These are phyloP conservation scores for Sesbania bispinosa DNA, from an alignment of 306 rosid species.

Conservation along the genomic window DNA sequence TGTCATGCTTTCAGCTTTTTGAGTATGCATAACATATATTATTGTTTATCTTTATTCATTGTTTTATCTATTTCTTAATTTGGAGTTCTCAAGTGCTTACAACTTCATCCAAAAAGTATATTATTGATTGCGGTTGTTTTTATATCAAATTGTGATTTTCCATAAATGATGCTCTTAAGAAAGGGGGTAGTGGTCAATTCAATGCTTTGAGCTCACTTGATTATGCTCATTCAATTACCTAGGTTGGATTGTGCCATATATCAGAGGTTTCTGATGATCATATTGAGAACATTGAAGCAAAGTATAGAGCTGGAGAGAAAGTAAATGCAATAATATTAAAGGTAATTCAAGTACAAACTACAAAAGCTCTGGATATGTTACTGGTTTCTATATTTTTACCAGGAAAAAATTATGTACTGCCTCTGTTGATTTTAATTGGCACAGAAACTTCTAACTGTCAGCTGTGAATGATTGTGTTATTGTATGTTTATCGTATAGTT, in stretches of 20 bases:
- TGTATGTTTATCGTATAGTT: not conserved
- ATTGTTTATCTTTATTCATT: not conserved
- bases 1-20: not conserved
- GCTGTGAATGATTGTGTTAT: not conserved
- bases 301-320: conserved; percentile 66
- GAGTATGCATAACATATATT: not conserved
- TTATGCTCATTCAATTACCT: conserved; percentile 19
- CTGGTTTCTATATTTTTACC: not conserved
- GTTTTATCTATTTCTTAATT: not conserved
- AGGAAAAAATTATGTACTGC: not conserved
- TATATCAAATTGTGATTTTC: conserved; percentile 6
- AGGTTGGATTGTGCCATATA: conserved; percentile 92
- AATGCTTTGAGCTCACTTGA: conserved; percentile 15
- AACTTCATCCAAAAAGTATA: not conserved
- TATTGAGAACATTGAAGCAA: conserved; percentile 52
- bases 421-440: not conserved
- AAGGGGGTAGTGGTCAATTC: not conserved
- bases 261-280: conserved; percentile 78
- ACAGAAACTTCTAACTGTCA: not conserved
- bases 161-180: not conserved
- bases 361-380: conserved; percentile 9
- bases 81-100: not conserved
- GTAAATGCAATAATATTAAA: conserved; percentile 77
- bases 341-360: conserved; percentile 51
- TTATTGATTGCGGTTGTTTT: not conserved